These are phyloP conservation scores for Trypanosoma lewisi DNA, from an alignment of 208 protist genomes.

Conservation along the genomic window DNA sequence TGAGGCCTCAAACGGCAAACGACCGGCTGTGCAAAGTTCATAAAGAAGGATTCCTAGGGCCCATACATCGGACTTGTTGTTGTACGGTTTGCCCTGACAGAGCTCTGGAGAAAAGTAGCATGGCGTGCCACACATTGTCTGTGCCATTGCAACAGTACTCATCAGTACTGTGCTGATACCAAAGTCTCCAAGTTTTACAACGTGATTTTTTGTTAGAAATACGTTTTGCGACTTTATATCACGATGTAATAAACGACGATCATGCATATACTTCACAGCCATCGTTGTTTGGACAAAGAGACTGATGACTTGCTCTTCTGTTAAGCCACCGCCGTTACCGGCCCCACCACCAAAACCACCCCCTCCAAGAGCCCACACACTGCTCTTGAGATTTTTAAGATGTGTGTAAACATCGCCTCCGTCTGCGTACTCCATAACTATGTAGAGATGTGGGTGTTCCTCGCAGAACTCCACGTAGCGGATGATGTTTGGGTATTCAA, in stretches of 20 bases:
- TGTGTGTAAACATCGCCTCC: conserved; percentile 81
- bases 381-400: conserved; percentile 34
- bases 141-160: conserved; percentile 85
- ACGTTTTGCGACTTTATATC: conserved; percentile 94
- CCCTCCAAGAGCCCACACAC: conserved; percentile 26
- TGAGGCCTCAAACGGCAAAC: conserved; percentile 79
- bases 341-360: conserved; percentile 14
- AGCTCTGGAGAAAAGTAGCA: conserved; percentile 96
- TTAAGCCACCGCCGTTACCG: conserved; percentile 27
- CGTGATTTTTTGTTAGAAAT: conserved; percentile 74
- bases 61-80: conserved; percentile 94
- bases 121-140: conserved; percentile 94
- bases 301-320: conserved; percentile 70
- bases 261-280: conserved; percentile 90
- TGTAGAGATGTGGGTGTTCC: conserved; percentile 80
- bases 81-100: conserved; percentile 91
- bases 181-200: conserved; percentile 92
- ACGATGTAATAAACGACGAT: conserved; percentile 86
- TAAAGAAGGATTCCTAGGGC: conserved; percentile 88
- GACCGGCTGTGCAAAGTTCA: conserved; percentile 70
- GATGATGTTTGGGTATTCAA: conserved; percentile 88
- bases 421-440: conserved; percentile 92
- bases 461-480: conserved; percentile 83
- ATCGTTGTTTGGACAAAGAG: conserved; percentile 85
- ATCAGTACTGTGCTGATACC: conserved; percentile 90